Evolutionary conservation across 169 alveolate species (phyloP).

Genomic region (Plasmodium sp.): DNA sequence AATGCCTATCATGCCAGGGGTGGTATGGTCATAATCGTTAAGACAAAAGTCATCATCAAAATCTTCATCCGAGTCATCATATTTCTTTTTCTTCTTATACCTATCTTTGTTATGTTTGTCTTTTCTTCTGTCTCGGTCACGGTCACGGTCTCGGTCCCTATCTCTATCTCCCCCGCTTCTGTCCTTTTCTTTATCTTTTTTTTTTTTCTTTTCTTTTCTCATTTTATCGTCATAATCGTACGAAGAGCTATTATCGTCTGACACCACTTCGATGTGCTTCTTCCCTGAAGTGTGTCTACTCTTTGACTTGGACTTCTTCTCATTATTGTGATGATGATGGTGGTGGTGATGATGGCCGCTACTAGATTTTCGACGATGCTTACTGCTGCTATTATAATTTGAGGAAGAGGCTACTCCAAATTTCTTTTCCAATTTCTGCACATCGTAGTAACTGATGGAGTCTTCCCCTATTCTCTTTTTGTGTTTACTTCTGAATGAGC

Average conservation of each 20-base stretch:
- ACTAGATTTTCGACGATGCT: conserved; percentile 28
- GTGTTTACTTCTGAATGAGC: conserved; percentile 80
- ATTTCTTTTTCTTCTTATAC: conserved; percentile 42
- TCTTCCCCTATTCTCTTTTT: conserved; percentile 81
- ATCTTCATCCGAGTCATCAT: conserved; percentile 39
- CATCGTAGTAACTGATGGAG: conserved; percentile 76
- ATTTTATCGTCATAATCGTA: conserved; percentile 14
- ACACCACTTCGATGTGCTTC: conserved; percentile 18
- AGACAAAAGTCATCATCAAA: conserved; percentile 69
- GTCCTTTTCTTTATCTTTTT: conserved; percentile 22
- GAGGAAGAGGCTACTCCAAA: conserved; percentile 64
- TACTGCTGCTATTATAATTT: background rate
- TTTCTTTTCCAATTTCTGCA: conserved; percentile 81
- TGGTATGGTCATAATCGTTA: conserved; percentile 63
- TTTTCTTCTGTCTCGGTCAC: conserved; percentile 24
- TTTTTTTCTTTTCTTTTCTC: conserved; percentile 11
- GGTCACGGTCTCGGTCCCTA: background rate
- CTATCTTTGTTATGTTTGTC: conserved; percentile 23
- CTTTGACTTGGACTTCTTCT: conserved; percentile 5
- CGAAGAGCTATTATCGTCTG: conserved; percentile 22
- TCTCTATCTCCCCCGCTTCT: conserved; percentile 20
- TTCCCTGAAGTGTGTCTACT: conserved; percentile 61
- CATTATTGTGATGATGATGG: background rate
- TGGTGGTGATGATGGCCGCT: conserved; percentile 20
- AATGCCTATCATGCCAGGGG: conserved; percentile 76